phyloP scores from a whole-genome alignment of 148 eudicot genomes.

The Bassia scoparia region DNA sequence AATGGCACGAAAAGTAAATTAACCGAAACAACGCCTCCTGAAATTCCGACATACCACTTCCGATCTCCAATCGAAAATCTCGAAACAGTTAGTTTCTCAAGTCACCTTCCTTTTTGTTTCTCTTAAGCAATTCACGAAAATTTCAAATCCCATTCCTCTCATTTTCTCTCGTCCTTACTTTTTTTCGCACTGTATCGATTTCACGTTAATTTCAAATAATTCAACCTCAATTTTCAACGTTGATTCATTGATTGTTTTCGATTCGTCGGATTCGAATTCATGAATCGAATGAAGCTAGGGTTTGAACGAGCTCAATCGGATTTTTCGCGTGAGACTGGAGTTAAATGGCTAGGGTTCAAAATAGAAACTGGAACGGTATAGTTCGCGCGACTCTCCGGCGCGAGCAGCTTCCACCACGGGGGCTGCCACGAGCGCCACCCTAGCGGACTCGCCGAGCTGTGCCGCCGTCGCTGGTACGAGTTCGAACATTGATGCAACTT shows the following conservation, averaged over 20 bases:
- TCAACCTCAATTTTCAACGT: background rate
- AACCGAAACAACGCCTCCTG: background rate
- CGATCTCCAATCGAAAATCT: conserved; percentile 3
- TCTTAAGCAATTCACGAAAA: background rate
- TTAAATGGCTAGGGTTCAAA: conserved; percentile 57
- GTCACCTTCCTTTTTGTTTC: background rate
- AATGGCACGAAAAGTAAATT: background rate
- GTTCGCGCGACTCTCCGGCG: conserved; percentile 69
- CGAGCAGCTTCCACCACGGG: conserved; percentile 63
- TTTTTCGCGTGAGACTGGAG: too few relatives aligned
- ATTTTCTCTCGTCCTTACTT: too few relatives aligned
- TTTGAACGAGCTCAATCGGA: background rate
- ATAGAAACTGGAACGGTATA: conserved; percentile 81
- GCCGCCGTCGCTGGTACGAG: conserved; percentile 70
- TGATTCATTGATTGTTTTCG: background rate
- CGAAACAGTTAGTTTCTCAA: background rate
- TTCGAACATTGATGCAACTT: conserved; percentile 70
- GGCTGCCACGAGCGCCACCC: conserved; percentile 52
- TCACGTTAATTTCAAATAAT: background rate
- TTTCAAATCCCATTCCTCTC: background rate
- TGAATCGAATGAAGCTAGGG: conserved; percentile 11
- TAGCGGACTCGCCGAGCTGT: conserved; percentile 79
- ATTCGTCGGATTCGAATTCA: background rate
- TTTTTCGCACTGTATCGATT: background rate
- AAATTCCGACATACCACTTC: background rate